Base-by-base conservation (phyloP, 2,329 filamentous ascomycete genomes). In the Helotiales sp. region DNA sequence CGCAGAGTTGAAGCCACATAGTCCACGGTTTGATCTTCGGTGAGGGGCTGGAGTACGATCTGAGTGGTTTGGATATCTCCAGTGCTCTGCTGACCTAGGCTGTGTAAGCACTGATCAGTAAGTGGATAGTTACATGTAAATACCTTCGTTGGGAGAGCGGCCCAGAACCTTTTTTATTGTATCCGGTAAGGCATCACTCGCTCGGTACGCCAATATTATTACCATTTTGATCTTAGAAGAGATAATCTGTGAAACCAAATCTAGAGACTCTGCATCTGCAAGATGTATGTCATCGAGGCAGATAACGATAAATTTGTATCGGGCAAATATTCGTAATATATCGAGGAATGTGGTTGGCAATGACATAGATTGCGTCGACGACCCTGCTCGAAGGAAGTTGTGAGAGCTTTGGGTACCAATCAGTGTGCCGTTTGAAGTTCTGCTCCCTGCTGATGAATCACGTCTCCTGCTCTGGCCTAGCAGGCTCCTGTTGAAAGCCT, bases 231-330 rank as follows among this genome's bases (percentile, higher is more conserved):
- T 84, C 63, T 88, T 88, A 0, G 88, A 85, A 48, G 81, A 80
- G 57, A 96, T 85, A 52, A 97, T 91, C 67, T 92, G 88, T 13
- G 87, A 83, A 34, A 97, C 87, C 52, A 97, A 78, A 57, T 96
- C 91, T 49, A 93, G 75, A 15, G 89, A 95, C 72, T 97, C 93
- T 29, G 88, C 84, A 69, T 97, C 93, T 10, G 92, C 91, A 72
- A 91, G 95, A 66, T 97, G 92, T 31, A 97, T 76, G 72, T 98
- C 93, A 69, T 97, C 93, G 25, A 97, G 76, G 66, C 87, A 92
- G 66, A 96, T 86, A 68, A 90, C 96, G 54, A 96, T 92, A 67
- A 96, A 86, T 67, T 93, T 95, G 70, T 93, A 87, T 17, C 86
- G 80, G 0, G 91, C 88, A 55, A 98, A 86, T 42, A 95, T 83